A percentile compares a stretch with the other conserved stretches of the same genome.
phyloP scores from a whole-genome alignment of 768 basidiomycete species.

The Termitomyces sp. region DNA sequence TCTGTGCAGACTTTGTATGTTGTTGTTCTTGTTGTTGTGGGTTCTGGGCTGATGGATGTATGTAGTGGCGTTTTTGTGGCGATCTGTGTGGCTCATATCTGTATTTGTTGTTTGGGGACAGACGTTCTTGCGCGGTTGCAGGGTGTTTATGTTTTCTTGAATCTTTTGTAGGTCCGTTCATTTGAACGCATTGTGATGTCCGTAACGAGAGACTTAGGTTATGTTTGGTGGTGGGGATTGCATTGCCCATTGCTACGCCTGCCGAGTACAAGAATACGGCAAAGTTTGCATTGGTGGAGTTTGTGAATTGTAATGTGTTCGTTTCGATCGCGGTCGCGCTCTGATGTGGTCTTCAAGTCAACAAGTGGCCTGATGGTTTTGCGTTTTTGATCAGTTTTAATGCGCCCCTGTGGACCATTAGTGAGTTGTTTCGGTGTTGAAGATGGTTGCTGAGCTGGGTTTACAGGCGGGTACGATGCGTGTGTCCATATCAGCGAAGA shows the following conservation, averaged over 20 bases:
- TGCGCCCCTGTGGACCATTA: constrained; percentile 41
- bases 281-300: constrained; percentile 30
- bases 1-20: constrained; percentile 26
- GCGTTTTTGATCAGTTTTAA: constrained; percentile 44
- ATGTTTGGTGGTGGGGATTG: constrained; percentile 62
- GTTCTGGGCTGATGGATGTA: background rate
- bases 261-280: constrained; percentile 53
- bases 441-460: background rate
- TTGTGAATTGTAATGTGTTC: constrained; percentile 1
- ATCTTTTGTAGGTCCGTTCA: constrained; percentile 46
- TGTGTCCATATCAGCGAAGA: constrained; percentile 69
- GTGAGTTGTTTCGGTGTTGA: constrained; percentile 14
- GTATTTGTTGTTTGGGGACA: constrained; percentile 67
- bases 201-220: constrained; percentile 33
- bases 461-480: constrained; percentile 40
- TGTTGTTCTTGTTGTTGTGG: background rate
- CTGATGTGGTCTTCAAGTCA: constrained; percentile 28
- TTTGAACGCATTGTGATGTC: no score
- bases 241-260: constrained; percentile 61
- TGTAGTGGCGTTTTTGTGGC: constrained; percentile 60
- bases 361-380: constrained; percentile 53
- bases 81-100: constrained; percentile 56
- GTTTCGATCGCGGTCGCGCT: background rate
- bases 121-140: constrained; percentile 62
- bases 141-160: constrained; percentile 61